phyloP scores from a whole-genome alignment of 2,329 filamentous ascomycete genomes.

The Rhynchosporium agropyri region DNA sequence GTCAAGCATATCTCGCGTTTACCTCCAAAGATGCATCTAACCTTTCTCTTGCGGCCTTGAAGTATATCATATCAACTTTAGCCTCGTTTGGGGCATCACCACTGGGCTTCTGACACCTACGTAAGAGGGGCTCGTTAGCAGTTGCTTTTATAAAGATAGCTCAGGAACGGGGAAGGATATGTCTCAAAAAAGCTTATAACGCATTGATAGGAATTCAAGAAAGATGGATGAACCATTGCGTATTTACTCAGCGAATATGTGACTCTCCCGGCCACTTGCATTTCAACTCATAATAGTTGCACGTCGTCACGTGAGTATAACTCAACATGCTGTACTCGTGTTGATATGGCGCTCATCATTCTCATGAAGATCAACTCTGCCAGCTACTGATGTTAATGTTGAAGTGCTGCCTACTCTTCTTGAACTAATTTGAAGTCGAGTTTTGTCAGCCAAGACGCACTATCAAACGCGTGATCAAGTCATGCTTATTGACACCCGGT shows the following conservation, averaged over 20 bases:
- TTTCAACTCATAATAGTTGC: too few relatives aligned
- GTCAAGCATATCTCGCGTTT: constrained; percentile 17
- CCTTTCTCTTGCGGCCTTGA: constrained; percentile 21
- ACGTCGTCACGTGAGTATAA: background rate
- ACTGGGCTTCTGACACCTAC: too few relatives aligned
- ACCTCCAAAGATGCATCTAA: constrained; percentile 22
- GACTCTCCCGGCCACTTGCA: background rate
- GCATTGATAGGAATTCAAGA: too few relatives aligned
- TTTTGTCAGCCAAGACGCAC: background rate
- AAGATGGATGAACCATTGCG: too few relatives aligned
- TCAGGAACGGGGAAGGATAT: too few relatives aligned
- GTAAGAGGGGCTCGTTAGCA: too few relatives aligned
- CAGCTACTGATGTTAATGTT: too few relatives aligned
- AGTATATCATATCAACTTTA: too few relatives aligned
- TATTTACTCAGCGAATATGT: constrained; percentile 24
- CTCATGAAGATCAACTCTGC: background rate
- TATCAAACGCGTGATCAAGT: background rate
- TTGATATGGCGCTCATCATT: background rate
- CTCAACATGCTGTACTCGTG: background rate
- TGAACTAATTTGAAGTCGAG: background rate
- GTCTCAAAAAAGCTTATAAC: too few relatives aligned
- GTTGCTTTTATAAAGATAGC: too few relatives aligned
- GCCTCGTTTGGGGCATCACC: too few relatives aligned
- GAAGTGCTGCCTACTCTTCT: too few relatives aligned
- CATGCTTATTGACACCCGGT: background rate